Conservation (phyloP, 805 yeast genomes). For the Kodamaea kakaduensis region DNA sequence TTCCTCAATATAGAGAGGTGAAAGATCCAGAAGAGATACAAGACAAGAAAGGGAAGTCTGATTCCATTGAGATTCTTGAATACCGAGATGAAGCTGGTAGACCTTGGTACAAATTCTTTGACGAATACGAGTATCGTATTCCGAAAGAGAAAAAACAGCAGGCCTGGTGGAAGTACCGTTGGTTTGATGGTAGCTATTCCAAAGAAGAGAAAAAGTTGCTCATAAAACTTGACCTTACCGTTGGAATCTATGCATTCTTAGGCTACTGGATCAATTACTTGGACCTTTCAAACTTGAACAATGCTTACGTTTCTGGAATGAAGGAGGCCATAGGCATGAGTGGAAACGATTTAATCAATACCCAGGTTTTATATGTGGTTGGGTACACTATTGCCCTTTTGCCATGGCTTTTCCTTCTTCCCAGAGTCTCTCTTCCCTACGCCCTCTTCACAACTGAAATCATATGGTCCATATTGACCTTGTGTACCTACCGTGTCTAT, state of each 20-base stretch:
- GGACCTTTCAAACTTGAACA: constrained; percentile 21
- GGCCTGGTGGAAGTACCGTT: constrained; percentile 12
- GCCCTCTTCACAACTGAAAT: constrained; percentile 18
- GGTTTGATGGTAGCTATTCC: constrained; percentile 16
- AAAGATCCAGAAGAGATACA: too few relatives aligned
- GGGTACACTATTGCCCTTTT: constrained; percentile 21
- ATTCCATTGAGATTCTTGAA: constrained; percentile 19
- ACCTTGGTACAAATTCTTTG: constrained; percentile 46
- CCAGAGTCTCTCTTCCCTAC: constrained; percentile 19
- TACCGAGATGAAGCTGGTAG: constrained; percentile 51
- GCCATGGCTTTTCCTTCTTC: constrained; percentile 20
- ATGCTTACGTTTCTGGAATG: constrained; percentile 22
- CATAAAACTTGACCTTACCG: constrained; percentile 21
- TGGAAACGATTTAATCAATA: constrained; percentile 22
- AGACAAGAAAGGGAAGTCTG: neutral
- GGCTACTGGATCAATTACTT: constrained; percentile 24
- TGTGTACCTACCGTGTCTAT: constrained; percentile 15
- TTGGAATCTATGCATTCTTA: constrained; percentile 21
- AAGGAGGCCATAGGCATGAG: constrained; percentile 17
- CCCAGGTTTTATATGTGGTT: constrained; percentile 19
- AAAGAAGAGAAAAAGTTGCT: constrained; percentile 21
- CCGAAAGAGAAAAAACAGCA: constrained; percentile 8
- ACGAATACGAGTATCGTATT: constrained; percentile 29
- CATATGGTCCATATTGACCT: constrained; percentile 20
- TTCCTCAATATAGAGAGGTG: constrained; percentile 5